These are phyloP conservation scores for Phylloporus sp. DNA, from an alignment of 768 basidiomycete species.

Conservation along the genomic window DNA sequence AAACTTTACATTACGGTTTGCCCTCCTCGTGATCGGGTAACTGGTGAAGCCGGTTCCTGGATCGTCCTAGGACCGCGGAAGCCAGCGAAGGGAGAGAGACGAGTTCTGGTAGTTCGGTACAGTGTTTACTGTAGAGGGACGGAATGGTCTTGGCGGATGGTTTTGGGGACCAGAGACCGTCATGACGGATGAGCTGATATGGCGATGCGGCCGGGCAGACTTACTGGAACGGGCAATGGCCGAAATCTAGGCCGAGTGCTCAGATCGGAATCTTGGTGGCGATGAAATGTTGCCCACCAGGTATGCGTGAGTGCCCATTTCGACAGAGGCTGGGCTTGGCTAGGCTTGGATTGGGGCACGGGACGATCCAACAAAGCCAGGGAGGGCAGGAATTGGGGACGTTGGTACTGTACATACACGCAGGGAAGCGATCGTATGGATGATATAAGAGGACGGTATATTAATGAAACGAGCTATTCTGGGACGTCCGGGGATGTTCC, in stretches of 20 bases:
- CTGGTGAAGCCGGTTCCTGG: slow-evolving; percentile 23
- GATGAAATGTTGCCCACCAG: slow-evolving; percentile 16
- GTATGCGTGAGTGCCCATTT: slow-evolving; percentile 9
- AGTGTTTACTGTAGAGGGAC: neutral
- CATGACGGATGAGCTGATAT: neutral
- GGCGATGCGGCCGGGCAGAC: neutral
- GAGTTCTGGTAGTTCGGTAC: neutral
- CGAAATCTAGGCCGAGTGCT: slow-evolving; percentile 13
- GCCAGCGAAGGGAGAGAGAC: slow-evolving; percentile 5
- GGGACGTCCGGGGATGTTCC: slow-evolving; percentile 13
- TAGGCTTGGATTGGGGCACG: neutral
- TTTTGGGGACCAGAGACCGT: neutral
- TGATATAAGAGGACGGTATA: slow-evolving; percentile 11
- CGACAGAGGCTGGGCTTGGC: neutral
- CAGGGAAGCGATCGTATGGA: too few species aligned
- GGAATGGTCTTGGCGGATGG: neutral
- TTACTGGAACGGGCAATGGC: neutral
- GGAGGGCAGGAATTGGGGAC: neutral
- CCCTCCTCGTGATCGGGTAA: slow-evolving; percentile 17
- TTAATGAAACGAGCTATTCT: slow-evolving; percentile 15
- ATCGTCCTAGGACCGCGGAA: slow-evolving; percentile 32
- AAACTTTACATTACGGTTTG: slow-evolving; percentile 24
- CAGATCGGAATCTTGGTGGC: slow-evolving; percentile 27
- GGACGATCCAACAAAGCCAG: neutral
- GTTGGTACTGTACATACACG: neutral